Base-by-base conservation (phyloP, 2,329 filamentous ascomycete genomes). In the Diaporthe vaccinii region DNA sequence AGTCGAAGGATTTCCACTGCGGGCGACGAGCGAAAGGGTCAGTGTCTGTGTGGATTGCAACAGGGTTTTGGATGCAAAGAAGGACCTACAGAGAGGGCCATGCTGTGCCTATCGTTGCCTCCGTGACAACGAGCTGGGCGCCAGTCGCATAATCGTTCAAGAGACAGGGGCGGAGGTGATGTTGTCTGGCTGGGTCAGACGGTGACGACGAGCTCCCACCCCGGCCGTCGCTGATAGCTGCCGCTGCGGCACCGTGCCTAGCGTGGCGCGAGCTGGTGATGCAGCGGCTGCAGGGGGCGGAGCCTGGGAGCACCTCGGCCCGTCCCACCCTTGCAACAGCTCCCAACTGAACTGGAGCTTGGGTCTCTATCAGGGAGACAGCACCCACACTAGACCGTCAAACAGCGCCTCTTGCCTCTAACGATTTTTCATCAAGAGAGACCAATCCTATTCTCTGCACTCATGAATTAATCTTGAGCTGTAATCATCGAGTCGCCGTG, bases 1-100 rank as follows among this genome's bases (percentile, higher is more conserved):
- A 99, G 89, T 98, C 96, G 88, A 99, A 99, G 80, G 94, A 93
- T 94, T 98, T 98, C 96, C 97, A 98, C 96, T 98, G 79, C 31
- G 31, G 31, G n/a, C 7, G 12, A 39, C 12, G 36, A 25, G 3
- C 6, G 53, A 7, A 1, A 22, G 25, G 55, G 71, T 73, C n/a
- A 74, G 62, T 49, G 1, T 9, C 4, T 44, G 49, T 3, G 1
- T 41, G 2, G 14, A 15, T 3, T 5, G 22, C 44, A 28, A 12
- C 44, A 15, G 14, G 15, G 4, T 14, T 14, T 44, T n/a, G 15
- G 28, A 34, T 36, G 10, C 14, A 22, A 8, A 8, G 2, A 7
- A 44, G 9, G 6, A 28, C 72, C 10, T 72, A 74, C 73, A 31
- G 73, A 72, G 73, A 74, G 65, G 10, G 73, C 67, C 73, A 74